Evolutionary conservation across 768 basidiomycete species (phyloP).

Genomic region (Trametes meyenii): DNA sequence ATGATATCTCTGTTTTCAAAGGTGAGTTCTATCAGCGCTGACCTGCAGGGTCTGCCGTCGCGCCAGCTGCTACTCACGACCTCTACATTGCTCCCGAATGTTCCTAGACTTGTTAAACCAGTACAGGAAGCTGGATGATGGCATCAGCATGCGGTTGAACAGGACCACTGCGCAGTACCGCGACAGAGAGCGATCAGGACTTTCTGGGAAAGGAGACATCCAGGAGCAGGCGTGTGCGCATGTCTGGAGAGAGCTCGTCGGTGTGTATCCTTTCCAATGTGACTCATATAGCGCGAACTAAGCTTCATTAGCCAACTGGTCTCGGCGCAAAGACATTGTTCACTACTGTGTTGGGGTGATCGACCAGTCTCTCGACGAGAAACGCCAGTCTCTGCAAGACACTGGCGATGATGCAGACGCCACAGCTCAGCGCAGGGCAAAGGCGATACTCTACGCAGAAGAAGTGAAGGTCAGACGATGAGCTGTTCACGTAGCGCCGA

Average conservation of each 20-base stretch:
- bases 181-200: constrained; percentile 63
- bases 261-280: constrained; percentile 44
- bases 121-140: constrained; percentile 80
- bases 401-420: constrained; percentile 50
- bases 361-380: constrained; percentile 63
- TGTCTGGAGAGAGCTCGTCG: constrained; percentile 78
- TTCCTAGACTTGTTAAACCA: constrained; percentile 74
- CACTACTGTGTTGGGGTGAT: constrained; percentile 75
- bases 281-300: neutral
- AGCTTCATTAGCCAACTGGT: constrained; percentile 53
- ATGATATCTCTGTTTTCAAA: constrained; percentile 79
- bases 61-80: neutral
- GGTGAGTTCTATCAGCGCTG: constrained; percentile 40
- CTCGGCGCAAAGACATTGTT: constrained; percentile 70
- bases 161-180: constrained; percentile 75
- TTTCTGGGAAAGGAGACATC: constrained; percentile 49
- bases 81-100: constrained; percentile 19
- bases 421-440: constrained; percentile 49
- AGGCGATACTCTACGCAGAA: constrained; percentile 62
- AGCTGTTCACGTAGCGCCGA: constrained; percentile 6
- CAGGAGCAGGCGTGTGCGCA: constrained; percentile 77
- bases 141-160: constrained; percentile 79
- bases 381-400: constrained; percentile 48
- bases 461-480: constrained; percentile 65
- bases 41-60: neutral